Evolutionary conservation across 352 stramenopile species (phyloP).

Genomic region (Phytophthora colocasiae): DNA sequence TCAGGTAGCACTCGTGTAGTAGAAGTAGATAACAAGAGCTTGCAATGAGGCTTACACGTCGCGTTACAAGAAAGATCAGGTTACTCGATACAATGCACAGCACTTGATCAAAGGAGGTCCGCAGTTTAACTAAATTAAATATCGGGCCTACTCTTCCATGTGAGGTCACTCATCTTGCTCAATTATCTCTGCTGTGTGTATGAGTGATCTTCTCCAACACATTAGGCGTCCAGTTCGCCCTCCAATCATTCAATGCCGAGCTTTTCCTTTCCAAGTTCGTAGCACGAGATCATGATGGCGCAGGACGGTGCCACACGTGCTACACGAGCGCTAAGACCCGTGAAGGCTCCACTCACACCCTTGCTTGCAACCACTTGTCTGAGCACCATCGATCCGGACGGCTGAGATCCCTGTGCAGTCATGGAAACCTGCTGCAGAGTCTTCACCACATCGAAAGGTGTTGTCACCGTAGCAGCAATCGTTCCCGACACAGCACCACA

Average conservation of each 20-base stretch:
- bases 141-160: slow-evolving; percentile 13
- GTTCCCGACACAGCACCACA: slow-evolving; percentile 88
- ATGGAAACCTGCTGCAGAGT: slow-evolving; percentile 88
- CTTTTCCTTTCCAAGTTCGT: slow-evolving; percentile 83
- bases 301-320: slow-evolving; percentile 78
- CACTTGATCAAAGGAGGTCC: slow-evolving; percentile 3
- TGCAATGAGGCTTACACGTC: too few relatives aligned
- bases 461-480: slow-evolving; percentile 92
- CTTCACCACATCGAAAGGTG: slow-evolving; percentile 97
- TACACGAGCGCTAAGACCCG: slow-evolving; percentile 68
- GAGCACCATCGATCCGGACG: slow-evolving; percentile 51
- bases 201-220: slow-evolving; percentile 13
- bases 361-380: slow-evolving; percentile 57
- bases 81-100: too few relatives aligned
- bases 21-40: too few relatives aligned
- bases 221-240: not conserved
- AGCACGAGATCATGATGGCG: slow-evolving; percentile 90
- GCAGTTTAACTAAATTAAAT: slow-evolving; percentile 32
- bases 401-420: slow-evolving; percentile 39
- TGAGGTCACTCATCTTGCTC: slow-evolving; percentile 18
- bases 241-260: slow-evolving; percentile 55
- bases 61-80: too few relatives aligned
- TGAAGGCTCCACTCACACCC: slow-evolving; percentile 63
- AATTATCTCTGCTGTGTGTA: slow-evolving; percentile 9
- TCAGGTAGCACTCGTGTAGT: too few relatives aligned